Conservation (phyloP, 2,329 filamentous ascomycete genomes). For the Rachicladosporium sp. region DNA sequence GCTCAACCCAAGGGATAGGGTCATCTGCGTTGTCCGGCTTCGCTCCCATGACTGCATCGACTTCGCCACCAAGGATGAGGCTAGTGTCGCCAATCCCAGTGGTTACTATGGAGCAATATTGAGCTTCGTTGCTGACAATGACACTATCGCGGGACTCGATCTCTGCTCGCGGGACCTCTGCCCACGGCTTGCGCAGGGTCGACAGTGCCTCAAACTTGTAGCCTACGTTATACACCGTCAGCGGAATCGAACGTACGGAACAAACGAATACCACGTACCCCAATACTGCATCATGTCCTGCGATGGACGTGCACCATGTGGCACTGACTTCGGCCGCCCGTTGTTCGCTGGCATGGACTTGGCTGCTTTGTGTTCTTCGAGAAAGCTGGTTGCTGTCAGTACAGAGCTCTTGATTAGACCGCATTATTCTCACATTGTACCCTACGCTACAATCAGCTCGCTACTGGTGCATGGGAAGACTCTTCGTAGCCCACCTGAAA, state of each 20-base stretch:
- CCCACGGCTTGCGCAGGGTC: conserved; percentile 64
- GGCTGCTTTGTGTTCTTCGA: conserved; percentile 77
- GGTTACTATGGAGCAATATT: conserved; percentile 89
- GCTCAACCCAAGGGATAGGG: conserved; percentile 84
- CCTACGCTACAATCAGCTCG: conserved; percentile 8
- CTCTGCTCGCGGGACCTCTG: conserved; percentile 55
- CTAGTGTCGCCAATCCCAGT: conserved; percentile 69
- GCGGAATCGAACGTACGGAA: neutral
- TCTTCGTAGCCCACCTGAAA: conserved; percentile 57
- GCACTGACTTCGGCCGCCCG: conserved; percentile 33
- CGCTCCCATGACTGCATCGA: conserved; percentile 85
- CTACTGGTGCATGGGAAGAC: neutral
- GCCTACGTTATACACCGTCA: conserved; percentile 36
- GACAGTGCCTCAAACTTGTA: conserved; percentile 94
- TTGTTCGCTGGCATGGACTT: conserved; percentile 54
- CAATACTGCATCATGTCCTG: conserved; percentile 84
- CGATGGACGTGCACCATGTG: conserved; percentile 36
- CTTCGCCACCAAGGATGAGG: conserved; percentile 80
- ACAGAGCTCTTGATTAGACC: neutral
- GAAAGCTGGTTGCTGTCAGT: conserved; percentile 49
- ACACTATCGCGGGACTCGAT: conserved; percentile 65
- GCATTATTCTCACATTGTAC: conserved; percentile 25
- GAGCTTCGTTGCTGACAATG: conserved; percentile 74
- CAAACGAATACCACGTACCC: conserved; percentile 44
- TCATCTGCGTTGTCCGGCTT: conserved; percentile 55